phyloP scores from a whole-genome alignment of 2,329 filamentous ascomycete species.

The Pseudocercospora ulei region DNA sequence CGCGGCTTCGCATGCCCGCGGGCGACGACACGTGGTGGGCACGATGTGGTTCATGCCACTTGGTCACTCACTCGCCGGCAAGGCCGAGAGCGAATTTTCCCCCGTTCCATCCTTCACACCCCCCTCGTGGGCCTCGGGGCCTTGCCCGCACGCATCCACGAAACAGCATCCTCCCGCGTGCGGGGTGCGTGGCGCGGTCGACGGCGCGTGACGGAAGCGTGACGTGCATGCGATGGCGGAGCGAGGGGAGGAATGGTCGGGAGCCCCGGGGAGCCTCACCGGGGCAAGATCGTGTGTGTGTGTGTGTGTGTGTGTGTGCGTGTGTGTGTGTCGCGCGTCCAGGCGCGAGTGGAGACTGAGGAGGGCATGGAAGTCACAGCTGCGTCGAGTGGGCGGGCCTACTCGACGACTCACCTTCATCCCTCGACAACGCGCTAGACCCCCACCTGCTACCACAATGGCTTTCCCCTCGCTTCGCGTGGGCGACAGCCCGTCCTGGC shows the following conservation, averaged over 20 bases:
- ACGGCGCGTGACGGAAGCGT: no score
- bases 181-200: no score
- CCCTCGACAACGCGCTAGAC: not conserved
- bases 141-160: no score
- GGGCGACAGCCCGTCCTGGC: slow-evolving; percentile 6
- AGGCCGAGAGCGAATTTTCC: not conserved
- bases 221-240: no score
- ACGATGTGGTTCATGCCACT: not conserved
- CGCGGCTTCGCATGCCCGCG: slow-evolving; percentile 1
- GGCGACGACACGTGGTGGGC: not conserved
- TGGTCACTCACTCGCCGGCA: not conserved
- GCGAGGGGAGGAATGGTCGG: no score
- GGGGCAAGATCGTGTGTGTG: no score
- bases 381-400: not conserved
- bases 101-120: not conserved
- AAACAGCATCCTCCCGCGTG: no score
- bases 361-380: not conserved
- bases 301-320: no score
- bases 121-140: no score
- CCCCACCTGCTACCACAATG: not conserved
- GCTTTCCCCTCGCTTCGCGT: not conserved
- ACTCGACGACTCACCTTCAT: not conserved
- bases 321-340: no score
- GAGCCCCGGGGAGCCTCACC: no score
- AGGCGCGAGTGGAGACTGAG: no score